phyloP scores from a whole-genome alignment of 371 early-diverging fungal species.

The Mortierella polycephala region DNA sequence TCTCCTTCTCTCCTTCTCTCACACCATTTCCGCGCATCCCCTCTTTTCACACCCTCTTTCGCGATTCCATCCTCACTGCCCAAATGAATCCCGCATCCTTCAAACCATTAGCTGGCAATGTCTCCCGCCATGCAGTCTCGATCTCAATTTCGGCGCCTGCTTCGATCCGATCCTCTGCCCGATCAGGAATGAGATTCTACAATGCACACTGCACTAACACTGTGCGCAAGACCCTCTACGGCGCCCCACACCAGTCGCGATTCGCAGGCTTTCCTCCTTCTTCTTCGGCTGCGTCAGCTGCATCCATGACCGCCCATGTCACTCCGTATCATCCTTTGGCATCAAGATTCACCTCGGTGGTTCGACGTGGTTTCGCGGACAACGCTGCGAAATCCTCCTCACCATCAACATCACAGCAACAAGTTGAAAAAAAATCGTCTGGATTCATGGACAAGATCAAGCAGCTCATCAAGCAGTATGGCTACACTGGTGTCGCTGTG shows the following conservation, averaged over 20 bases:
- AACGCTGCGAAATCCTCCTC: conserved; percentile 1
- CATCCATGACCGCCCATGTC: not conserved
- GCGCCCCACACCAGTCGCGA: conserved; percentile 5
- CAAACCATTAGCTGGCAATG: not conserved
- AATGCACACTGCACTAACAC: conserved; percentile 21
- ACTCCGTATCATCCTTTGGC: not conserved
- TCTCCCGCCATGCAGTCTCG: conserved; percentile 1
- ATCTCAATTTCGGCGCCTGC: not conserved
- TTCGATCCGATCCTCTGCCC: conserved; percentile 6
- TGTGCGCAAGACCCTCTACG: conserved; percentile 35
- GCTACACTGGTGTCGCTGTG: conserved; percentile 53
- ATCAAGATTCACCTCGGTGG: conserved; percentile 20
- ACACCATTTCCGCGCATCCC: not conserved
- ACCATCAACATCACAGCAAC: conserved; percentile 4
- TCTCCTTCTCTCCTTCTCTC: not conserved
- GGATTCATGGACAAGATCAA: conserved; percentile 53
- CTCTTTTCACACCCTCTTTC: not conserved
- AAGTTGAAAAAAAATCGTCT: not conserved
- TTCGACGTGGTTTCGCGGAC: conserved; percentile 40
- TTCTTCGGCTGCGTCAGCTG: not conserved
- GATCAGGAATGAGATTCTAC: not conserved
- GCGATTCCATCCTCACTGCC: not conserved
- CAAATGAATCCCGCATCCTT: not conserved
- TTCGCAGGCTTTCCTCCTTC: conserved; percentile 12
- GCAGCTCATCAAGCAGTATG: conserved; percentile 54